A percentile compares a stretch with the other conserved stretches of the same genome.
Conservation (phyloP, 176 grass and related monocot species). For the Bolboschoenus planiculmis region DNA sequence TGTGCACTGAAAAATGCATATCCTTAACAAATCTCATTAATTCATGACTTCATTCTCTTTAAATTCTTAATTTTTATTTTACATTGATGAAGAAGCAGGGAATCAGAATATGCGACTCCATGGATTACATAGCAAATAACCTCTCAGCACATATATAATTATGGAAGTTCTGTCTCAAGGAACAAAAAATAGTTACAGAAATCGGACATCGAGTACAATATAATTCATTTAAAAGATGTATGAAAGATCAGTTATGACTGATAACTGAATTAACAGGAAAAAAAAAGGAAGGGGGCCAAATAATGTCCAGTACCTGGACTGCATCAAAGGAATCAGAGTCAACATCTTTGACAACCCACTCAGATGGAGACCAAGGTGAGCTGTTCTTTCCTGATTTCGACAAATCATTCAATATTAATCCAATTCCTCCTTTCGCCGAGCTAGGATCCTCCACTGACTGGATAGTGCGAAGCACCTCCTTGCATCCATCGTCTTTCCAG, state of each 20-base stretch:
- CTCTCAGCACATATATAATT: not conserved
- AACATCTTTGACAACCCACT: slow-evolving; percentile 59
- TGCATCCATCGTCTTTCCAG: slow-evolving; percentile 76
- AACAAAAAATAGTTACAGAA: not conserved
- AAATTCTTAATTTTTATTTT: not conserved
- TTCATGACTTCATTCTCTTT: not conserved
- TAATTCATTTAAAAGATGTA: too few species aligned
- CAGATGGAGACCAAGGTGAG: slow-evolving; percentile 33
- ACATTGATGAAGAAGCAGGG: not conserved
- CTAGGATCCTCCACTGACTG: not conserved
- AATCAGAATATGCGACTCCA: too few species aligned
- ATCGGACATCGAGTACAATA: too few species aligned
- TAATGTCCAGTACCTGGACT: slow-evolving; percentile 51
- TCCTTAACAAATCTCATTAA: not conserved
- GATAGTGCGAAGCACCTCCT: slow-evolving; percentile 73
- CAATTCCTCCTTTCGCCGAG: slow-evolving; percentile 51
- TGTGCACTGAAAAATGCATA: not conserved
- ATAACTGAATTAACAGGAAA: not conserved
- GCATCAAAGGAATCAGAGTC: slow-evolving; percentile 86
- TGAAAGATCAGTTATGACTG: not conserved
- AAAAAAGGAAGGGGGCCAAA: not conserved
- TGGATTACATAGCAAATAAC: too few species aligned
- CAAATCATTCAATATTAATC: slow-evolving; percentile 59
- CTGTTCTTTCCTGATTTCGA: slow-evolving; percentile 19
- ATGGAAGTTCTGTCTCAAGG: not conserved